Evolutionary conservation across 768 basidiomycete species (phyloP).

Genomic region (Leucosporidium yakuticum): DNA sequence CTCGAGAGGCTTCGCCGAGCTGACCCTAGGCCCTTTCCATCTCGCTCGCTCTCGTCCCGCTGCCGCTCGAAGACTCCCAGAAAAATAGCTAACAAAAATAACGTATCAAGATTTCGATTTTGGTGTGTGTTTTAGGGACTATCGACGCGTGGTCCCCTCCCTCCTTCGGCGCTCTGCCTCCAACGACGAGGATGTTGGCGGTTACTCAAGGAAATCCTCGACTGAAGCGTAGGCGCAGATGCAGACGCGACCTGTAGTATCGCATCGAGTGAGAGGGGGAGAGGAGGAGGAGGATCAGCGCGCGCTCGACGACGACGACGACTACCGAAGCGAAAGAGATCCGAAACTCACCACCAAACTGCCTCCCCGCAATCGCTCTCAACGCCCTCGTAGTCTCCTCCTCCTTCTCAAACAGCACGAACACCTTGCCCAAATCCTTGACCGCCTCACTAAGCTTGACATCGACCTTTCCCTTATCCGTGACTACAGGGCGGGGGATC

Average conservation of each 20-base stretch:
- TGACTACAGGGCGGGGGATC: constrained; percentile 82
- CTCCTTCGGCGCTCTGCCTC: too few species aligned
- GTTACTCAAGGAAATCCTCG: constrained; percentile 27
- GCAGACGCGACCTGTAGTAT: constrained; percentile 24
- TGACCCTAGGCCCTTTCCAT: too few species aligned
- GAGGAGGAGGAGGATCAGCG: neutral
- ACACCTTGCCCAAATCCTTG: constrained; percentile 88
- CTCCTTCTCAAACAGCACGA: constrained; percentile 72
- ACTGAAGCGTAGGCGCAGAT: constrained; percentile 33
- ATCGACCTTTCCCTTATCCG: constrained; percentile 70
- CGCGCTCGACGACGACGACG: neutral
- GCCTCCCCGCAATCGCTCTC: constrained; percentile 71
- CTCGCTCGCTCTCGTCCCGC: too few species aligned
- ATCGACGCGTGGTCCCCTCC: too few species aligned
- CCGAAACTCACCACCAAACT: constrained; percentile 30
- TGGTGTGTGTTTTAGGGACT: too few species aligned
- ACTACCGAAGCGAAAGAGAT: neutral
- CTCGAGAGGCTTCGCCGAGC: too few species aligned
- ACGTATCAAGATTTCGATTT: too few species aligned
- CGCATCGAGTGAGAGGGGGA: neutral
- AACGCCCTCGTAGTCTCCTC: constrained; percentile 64
- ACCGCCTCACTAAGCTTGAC: constrained; percentile 53
- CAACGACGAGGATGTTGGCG: too few species aligned
- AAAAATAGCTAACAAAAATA: too few species aligned
- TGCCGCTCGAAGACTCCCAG: too few species aligned